phyloP scores from a whole-genome alignment of 352 stramenopile species.

The Phytophthora litchii region DNA sequence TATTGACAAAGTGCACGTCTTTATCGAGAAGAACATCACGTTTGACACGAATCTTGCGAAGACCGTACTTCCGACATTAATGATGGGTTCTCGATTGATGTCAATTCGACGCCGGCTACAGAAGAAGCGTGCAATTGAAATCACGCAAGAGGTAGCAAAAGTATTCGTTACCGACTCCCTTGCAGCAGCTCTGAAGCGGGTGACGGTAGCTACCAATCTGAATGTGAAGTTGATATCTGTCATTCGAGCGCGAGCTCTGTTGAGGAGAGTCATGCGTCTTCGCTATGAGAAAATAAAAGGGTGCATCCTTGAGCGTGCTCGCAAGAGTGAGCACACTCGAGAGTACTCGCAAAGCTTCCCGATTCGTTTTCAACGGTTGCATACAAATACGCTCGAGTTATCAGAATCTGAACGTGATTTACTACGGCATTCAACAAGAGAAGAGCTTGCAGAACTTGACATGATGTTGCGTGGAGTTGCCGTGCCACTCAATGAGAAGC shows the following conservation, averaged over 20 bases:
- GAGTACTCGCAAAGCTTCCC: constrained; percentile 58
- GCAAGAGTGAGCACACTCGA: constrained; percentile 62
- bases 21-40: constrained; percentile 62
- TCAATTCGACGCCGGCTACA: constrained; percentile 66
- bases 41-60: constrained; percentile 57
- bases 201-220: constrained; percentile 36
- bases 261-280: constrained; percentile 53
- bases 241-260: constrained; percentile 46
- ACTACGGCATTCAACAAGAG: constrained; percentile 40
- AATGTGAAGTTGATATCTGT: constrained; percentile 55
- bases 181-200: constrained; percentile 36
- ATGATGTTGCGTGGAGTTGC: constrained; percentile 12
- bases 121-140: constrained; percentile 48
- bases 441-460: constrained; percentile 35
- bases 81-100: constrained; percentile 65
- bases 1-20: constrained; percentile 55
- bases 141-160: constrained; percentile 31
- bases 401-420: constrained; percentile 61
- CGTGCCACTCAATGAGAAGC: constrained; percentile 8
- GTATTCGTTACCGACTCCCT: constrained; percentile 46
- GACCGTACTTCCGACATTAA: constrained; percentile 66
- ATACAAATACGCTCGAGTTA: constrained; percentile 38
- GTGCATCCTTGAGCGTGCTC: constrained; percentile 48
- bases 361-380: constrained; percentile 53
- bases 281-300: constrained; percentile 52